These are phyloP conservation scores for Pythium sukuiense DNA, from an alignment of 352 stramenopile genomes.

Conservation along the genomic window DNA sequence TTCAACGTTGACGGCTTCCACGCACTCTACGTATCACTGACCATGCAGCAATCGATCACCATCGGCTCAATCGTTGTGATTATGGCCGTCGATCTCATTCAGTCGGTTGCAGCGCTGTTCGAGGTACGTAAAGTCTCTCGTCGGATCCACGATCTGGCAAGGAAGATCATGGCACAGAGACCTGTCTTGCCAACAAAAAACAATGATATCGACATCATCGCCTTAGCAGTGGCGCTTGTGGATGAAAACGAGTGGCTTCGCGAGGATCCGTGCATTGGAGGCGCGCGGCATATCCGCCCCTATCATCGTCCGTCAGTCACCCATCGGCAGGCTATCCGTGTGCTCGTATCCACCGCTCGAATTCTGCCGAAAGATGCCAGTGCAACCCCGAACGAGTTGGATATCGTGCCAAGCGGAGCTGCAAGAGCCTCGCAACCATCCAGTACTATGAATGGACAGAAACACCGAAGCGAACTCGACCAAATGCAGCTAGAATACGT, in stretches of 20 bases:
- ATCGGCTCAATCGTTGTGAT: constrained; percentile 1
- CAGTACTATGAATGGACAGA: not conserved
- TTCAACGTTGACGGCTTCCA: constrained; percentile 37
- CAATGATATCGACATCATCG: not conserved
- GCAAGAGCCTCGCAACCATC: not conserved
- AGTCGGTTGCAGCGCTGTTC: constrained; percentile 1
- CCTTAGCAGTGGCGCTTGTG: not conserved
- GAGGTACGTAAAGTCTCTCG: constrained; percentile 1
- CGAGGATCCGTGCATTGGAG: not conserved
- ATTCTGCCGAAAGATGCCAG: not conserved
- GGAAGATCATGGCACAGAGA: not conserved
- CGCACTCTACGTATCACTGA: constrained; percentile 33
- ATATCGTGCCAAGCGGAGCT: not conserved
- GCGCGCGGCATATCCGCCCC: not conserved
- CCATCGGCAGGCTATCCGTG: not conserved
- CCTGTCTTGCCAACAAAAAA: not conserved
- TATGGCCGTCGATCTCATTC: constrained; percentile 7
- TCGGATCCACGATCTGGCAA: not conserved
- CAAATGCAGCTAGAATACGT: constrained; percentile 16
- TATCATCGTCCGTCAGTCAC: not conserved
- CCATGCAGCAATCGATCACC: constrained; percentile 33
- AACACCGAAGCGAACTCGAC: not conserved
- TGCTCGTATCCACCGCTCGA: not conserved
- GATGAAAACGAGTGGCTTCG: not conserved
- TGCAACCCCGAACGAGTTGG: not conserved